Conservation (phyloP, 2,329 filamentous ascomycete genomes). For the Apiospora rasikravindrae region DNA sequence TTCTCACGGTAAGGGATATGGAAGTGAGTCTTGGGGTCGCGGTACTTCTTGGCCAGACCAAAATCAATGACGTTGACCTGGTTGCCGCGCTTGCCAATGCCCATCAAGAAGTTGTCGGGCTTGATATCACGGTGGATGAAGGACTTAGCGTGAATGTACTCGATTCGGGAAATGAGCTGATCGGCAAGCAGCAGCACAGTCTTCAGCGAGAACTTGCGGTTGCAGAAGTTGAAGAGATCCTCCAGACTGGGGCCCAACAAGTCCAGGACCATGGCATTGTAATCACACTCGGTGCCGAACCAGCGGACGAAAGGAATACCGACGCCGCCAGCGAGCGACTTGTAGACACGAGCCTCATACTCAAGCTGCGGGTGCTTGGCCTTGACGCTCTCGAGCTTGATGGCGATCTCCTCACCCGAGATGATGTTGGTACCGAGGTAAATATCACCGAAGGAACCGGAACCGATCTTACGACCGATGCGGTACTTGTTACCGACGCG, state of each 20-base stretch:
- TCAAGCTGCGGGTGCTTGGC: conserved; percentile 99
- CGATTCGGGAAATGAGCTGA: conserved; percentile 97
- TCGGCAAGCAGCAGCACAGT: conserved; percentile 95
- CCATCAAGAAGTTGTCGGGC: conserved; percentile 99
- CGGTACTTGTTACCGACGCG: conserved; percentile 99
- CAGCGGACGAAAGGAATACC: conserved; percentile 98
- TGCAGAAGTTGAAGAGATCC: conserved; percentile 99
- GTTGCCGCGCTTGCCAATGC: conserved; percentile 98
- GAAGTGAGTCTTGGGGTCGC: conserved; percentile 99
- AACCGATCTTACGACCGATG: conserved; percentile 98
- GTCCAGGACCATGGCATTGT: conserved; percentile 99
- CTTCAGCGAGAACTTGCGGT: conserved; percentile 99
- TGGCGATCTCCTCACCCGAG: conserved; percentile 98
- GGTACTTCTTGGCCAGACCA: conserved; percentile 98
- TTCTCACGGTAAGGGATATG: conserved; percentile 99
- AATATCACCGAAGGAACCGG: conserved; percentile 96
- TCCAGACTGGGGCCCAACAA: conserved; percentile 94
- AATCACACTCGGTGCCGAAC: conserved; percentile 99
- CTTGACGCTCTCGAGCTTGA: conserved; percentile 99
- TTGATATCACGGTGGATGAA: conserved; percentile 99
- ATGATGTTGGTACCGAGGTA: conserved; percentile 99
- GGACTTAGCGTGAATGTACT: conserved; percentile 99
- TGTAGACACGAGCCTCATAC: conserved; percentile 95
- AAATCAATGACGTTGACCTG: conserved; percentile 99
- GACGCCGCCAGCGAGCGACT: conserved; percentile 90